Percentiles rank a stretch among this genome's conserved stretches.
Conservation (phyloP, 345 rosid species). For the Moringa oleifera region DNA sequence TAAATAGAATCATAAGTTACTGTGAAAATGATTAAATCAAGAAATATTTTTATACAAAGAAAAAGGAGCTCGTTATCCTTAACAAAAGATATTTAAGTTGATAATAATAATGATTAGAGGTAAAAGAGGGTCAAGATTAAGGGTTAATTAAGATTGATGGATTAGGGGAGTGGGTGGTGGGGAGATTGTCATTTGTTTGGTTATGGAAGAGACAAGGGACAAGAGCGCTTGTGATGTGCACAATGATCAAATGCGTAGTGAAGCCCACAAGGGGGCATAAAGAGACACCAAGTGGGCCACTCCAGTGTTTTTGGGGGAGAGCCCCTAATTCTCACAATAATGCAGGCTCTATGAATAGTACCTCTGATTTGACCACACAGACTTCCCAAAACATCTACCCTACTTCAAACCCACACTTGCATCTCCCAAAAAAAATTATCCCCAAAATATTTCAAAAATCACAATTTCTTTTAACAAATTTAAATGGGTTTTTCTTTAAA, state of each 20-base stretch:
- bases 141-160: constrained; percentile 5
- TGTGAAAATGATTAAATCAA: too few species aligned
- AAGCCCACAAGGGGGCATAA: constrained; percentile 6
- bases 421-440: too few species aligned
- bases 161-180: not conserved
- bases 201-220: constrained; percentile 38
- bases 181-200: constrained; percentile 27
- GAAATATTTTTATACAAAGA: not conserved
- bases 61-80: too few species aligned
- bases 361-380: too few species aligned
- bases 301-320: constrained; percentile 29
- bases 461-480: too few species aligned
- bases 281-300: constrained; percentile 51
- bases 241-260: too few species aligned
- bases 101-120: constrained; percentile 20
- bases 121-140: not conserved
- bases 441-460: too few species aligned
- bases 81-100: too few species aligned
- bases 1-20: too few species aligned
- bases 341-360: constrained; percentile 24
- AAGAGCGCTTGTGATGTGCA: constrained; percentile 28
- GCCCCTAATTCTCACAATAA: constrained; percentile 36
- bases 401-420: too few species aligned
- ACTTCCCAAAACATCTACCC: too few species aligned
- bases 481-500: too few species aligned